Evolutionary conservation across 2,329 filamentous ascomycete species (phyloP), one percentile per base, ranked within the genome.

Genomic region (Paraphoma chrysanthemicola): DNA sequence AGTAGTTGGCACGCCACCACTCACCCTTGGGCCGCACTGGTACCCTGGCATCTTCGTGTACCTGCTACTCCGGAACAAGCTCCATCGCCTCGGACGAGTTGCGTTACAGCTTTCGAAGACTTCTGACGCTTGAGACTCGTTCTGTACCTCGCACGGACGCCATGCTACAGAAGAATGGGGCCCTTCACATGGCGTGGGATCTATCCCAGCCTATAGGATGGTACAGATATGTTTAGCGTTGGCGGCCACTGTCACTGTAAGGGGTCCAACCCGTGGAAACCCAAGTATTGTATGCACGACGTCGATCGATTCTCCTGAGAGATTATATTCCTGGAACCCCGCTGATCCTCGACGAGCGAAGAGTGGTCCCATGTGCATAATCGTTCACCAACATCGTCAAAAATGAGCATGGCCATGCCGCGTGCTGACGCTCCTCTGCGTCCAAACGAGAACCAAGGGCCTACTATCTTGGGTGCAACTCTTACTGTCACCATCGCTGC

Each of bases 381-480:
- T 16, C 28, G 6, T 16, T n/a, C 38, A 41, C 8, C 18, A 9
- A n/a, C 9, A 16, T 44, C 29, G n/a, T n/a, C 16, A 17, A 53
- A 18, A 29, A 48, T 53, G 44, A 12, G 33, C n/a, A 42, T 36
- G n/a, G 28, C 48, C 7, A 42, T 28, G 16, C 28, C 39, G 38
- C 44, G 51, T 28, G 31, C 39, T 4, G 45, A 28, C n/a, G 42
- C 38, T 36, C 44, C 44, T 17, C 29, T 48, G 17, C 51, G 51
- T 23, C 51, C 51, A 0, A 51, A 73, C n/a, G 76, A 80, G 38
- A 68, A 79, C 58, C 73, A 75, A 47, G 73, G 75, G 1, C 65
- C 69, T 5, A 63, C 62, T 6, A 79, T 83, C 17, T 68, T 83
- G 16, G 77, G 70, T 4, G 74, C 78, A 4, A 79, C 80, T 10